These are phyloP conservation scores for Protomyces pachydermus DNA, from an alignment of 1,139 yeast genomes.

Conservation along the genomic window DNA sequence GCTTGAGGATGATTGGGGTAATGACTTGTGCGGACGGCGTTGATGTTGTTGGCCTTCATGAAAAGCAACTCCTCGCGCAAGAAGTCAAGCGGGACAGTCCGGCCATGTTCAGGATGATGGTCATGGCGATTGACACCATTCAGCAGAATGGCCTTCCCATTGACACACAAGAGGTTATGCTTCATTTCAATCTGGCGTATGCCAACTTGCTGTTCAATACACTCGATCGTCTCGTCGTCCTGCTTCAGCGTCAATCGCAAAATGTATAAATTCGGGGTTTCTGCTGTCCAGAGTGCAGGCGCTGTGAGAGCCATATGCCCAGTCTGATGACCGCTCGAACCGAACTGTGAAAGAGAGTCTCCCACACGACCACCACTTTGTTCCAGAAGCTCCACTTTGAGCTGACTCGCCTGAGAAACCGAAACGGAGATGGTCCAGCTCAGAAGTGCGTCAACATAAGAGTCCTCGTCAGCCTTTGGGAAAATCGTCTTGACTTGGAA, in stretches of 20 bases:
- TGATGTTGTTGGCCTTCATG: constrained; percentile 42
- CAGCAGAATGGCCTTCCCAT: constrained; percentile 38
- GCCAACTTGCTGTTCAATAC: constrained; percentile 38
- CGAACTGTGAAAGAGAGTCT: background rate
- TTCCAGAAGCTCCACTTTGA: constrained; percentile 7
- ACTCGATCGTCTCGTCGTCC: constrained; percentile 31
- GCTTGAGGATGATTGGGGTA: constrained; percentile 39
- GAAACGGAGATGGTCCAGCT: constrained; percentile 4
- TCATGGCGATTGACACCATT: constrained; percentile 43
- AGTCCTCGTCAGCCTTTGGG: background rate
- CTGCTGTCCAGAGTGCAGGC: constrained; percentile 42
- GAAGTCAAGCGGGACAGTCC: constrained; percentile 41
- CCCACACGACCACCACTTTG: background rate
- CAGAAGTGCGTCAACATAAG: constrained; percentile 2
- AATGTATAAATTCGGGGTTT: constrained; percentile 39
- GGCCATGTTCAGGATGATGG: constrained; percentile 40
- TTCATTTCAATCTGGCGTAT: constrained; percentile 39
- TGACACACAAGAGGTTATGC: constrained; percentile 38
- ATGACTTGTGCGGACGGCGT: constrained; percentile 42
- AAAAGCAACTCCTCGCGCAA: constrained; percentile 38
- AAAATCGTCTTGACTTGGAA: constrained; percentile 29
- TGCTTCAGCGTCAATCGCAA: constrained; percentile 33
- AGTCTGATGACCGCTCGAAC: background rate
- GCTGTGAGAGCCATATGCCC: constrained; percentile 21
- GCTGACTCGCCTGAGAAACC: background rate